Evolutionary conservation across 139 green algal genomes (phyloP), one percentile per base, ranked within the genome.

Genomic region (Trebouxia sp.): DNA sequence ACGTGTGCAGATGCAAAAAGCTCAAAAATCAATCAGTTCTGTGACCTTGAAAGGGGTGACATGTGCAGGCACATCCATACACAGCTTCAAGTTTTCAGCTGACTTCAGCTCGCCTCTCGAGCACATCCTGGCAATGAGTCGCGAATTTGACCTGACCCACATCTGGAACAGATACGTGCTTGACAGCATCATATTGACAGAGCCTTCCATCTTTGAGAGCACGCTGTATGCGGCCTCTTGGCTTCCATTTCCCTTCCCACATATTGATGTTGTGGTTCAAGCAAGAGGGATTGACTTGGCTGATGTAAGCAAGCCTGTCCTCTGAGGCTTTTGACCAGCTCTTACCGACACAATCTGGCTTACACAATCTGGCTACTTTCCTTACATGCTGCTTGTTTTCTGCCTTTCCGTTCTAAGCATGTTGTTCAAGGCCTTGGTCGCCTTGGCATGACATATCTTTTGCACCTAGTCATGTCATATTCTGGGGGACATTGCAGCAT

Each of bases 121-220:
- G 83, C 50, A 87, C 28, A 26, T 87, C 43, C n/a, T 88, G 43
- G 79, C 82, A 1, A 50, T 90, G 67, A 42, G 62, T 1, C 79
- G 82, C 5, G 86, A 90, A 76, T 82, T 88, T 43, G 86, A 90
- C 80, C 79, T 90, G 53, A 45, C 45, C 14, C 58, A 62, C 76
- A 85, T 67, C 35, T 88, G 83, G 86, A 90, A 88, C 82, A 70
- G 77, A 37, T 87, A 82, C 39, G 47, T 56, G 37, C 26, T 65
- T 15, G 77, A 82, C 38, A 47, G 39, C 39, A 10, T 62, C 14
- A 58, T 82, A 28, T 58, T 82, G 26, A 15, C 38, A 26, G 56
- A 62, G 77, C 56, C 56, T 28, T 82, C 77, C 58, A 42, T 82
- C 6, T 82, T 70, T 51, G 56, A 82, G 56, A 75, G 28, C 55